Percentiles rank a stretch among this genome's conserved stretches.
These are phyloP conservation scores for Batkoa obscura DNA, from an alignment of 371 early-diverging fungal species.

Conservation along the genomic window DNA sequence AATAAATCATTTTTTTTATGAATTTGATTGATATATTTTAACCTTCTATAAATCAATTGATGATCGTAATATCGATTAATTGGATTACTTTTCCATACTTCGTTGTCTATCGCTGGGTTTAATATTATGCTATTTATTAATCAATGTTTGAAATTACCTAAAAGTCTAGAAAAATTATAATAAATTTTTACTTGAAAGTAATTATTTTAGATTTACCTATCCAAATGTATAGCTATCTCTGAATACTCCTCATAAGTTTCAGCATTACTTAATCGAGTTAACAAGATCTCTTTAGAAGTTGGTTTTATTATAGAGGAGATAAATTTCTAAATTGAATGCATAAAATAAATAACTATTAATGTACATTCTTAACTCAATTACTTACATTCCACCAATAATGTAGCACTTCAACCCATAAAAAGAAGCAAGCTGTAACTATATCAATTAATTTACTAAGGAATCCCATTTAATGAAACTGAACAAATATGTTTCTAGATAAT, in stretches of 20 bases:
- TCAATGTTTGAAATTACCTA: not conserved
- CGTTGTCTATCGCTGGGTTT: constrained; percentile 18
- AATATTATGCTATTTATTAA: not conserved
- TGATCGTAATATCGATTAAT: constrained; percentile 41
- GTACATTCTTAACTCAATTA: too few relatives aligned
- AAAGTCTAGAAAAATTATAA: constrained; percentile 6
- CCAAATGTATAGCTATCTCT: not conserved
- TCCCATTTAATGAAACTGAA: too few relatives aligned
- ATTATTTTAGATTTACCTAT: constrained; percentile 1
- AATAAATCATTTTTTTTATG: constrained; percentile 27
- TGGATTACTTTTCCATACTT: constrained; percentile 31
- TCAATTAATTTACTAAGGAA: too few relatives aligned
- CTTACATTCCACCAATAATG: too few relatives aligned
- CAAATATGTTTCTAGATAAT: too few relatives aligned
- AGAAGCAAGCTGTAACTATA: too few relatives aligned
- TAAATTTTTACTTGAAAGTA: not conserved
- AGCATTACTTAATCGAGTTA: not conserved
- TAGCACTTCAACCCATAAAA: too few relatives aligned
- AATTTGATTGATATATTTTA: constrained; percentile 28
- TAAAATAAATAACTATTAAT: too few relatives aligned
- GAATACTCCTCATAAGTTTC: not conserved
- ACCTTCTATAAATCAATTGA: constrained; percentile 29
- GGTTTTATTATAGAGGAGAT: not conserved
- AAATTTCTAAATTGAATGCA: not conserved
- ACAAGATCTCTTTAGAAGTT: not conserved